Base-by-base conservation (phyloP, 495 filamentous ascomycete species). In the Aspergillus nanangensis region DNA sequence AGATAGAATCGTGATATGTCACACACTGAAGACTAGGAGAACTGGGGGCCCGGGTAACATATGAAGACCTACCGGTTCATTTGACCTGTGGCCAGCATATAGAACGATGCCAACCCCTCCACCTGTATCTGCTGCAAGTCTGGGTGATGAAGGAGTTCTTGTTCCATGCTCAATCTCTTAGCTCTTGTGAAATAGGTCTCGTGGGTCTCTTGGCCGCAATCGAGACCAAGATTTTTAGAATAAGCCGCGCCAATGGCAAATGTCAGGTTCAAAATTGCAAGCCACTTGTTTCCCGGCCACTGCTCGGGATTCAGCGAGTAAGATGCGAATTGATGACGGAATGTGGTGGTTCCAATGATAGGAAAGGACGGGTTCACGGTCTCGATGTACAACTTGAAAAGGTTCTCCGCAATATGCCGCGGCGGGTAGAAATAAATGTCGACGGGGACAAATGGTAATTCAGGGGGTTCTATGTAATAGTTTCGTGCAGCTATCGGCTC, bases 301-400 rank as follows among this genome's bases (percentile, higher is more conserved):
- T 69, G 67, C 40, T 67, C 67, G 20, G 56, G 72, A 45, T 69
- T 76, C 34, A 68, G 70, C 19, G 71, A 48, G 14, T 74, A n/a
- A n/a, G n/a, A n/a, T n/a, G n/a, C 62, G 38, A 77, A 79, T 38
- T 75, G 67, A 2, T 53, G 63, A 35, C 74, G 64, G 54, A 86
- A 84, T 0, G 69, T 71, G n/a, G 60, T 63, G 40, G 72, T 73
- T 8, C 73, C 66, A 24, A 86, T 61, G 15, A 84, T 77, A 14
- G 83, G 83, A 47, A 83, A 83, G 0, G 75, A 74, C 2, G 74
- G 64, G 45, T 87, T 80, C 20, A 84, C 72, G 2, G 76, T 76
- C 3, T 62, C 63, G 49, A 84, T 69, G 45, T 80, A 87, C n/a
- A 65, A 59, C n/a, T 75, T 64, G 23, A 84, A 59, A 17, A 86